Evolutionary conservation across 129 eudicot genomes (phyloP).

Genomic region (Flaveria robusta): DNA sequence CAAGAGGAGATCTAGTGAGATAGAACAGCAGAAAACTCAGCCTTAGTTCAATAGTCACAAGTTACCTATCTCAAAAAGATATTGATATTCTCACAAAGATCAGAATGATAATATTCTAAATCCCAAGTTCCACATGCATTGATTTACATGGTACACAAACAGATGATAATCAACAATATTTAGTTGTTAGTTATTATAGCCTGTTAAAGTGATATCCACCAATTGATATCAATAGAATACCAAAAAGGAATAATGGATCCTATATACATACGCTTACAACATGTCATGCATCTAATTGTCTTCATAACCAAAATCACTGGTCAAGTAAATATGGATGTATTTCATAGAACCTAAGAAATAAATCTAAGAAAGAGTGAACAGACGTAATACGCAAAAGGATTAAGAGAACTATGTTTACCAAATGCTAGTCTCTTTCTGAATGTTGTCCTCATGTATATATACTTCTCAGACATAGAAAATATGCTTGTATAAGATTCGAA

Average conservation of each 20-base stretch:
- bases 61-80: not conserved
- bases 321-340: not conserved
- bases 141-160: slow-evolving; percentile 18
- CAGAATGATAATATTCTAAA: slow-evolving; percentile 13
- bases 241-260: not conserved
- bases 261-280: not conserved
- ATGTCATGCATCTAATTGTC: not conserved
- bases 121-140: slow-evolving; percentile 7
- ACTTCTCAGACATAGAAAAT: slow-evolving; percentile 85
- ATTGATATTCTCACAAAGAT: not conserved
- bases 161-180: slow-evolving; percentile 4
- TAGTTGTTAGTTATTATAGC: slow-evolving; percentile 5
- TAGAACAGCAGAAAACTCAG: not conserved
- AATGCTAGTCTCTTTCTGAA: slow-evolving; percentile 82
- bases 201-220: slow-evolving; percentile 14
- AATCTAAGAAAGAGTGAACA: not conserved
- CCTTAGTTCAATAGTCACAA: not conserved
- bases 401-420: slow-evolving; percentile 49
- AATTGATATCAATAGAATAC: not conserved
- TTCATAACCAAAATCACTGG: not conserved
- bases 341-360: not conserved
- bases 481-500: slow-evolving; percentile 48
- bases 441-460: slow-evolving; percentile 81
- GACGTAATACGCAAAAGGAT: slow-evolving; percentile 5
- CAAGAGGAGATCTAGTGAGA: slow-evolving; percentile 4